These are phyloP conservation scores for Pseudonitzschia multiseries DNA, from an alignment of 108 stramenopile species.

Conservation along the genomic window DNA sequence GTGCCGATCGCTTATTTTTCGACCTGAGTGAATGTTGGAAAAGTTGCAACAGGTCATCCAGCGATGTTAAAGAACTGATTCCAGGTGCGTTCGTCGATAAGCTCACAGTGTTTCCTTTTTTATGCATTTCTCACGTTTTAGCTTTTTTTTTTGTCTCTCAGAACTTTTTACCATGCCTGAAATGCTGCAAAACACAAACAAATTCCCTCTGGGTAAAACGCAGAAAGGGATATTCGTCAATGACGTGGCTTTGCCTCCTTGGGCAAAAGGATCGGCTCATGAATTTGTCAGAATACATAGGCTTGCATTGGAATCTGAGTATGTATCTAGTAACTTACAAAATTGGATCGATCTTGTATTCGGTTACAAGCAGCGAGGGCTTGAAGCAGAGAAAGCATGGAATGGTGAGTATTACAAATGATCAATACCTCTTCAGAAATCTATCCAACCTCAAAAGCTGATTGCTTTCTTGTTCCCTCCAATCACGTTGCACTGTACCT, in stretches of 20 bases:
- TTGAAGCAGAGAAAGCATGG: conserved; percentile 62
- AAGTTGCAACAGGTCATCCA: conserved; percentile 81
- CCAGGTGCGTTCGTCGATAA: conserved; percentile 38
- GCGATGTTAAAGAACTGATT: conserved; percentile 95
- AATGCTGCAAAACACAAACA: conserved; percentile 85
- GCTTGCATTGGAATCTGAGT: conserved; percentile 78
- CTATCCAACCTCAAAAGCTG: not conserved
- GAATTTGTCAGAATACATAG: conserved; percentile 86
- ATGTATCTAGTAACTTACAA: conserved; percentile 91
- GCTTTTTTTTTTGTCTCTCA: conserved; percentile 16
- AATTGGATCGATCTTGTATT: conserved; percentile 99
- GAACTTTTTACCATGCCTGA: conserved; percentile 93
- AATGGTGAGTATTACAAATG: conserved; percentile 1
- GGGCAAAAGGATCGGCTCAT: conserved; percentile 94
- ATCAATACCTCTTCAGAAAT: not conserved
- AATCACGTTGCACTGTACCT: not conserved
- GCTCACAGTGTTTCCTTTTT: not conserved
- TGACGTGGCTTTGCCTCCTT: conserved; percentile 95
- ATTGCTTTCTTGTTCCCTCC: not conserved
- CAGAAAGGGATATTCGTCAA: conserved; percentile 91
- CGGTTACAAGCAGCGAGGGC: conserved; percentile 90
- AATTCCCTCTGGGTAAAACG: conserved; percentile 91
- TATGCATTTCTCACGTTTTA: conserved; percentile 31
- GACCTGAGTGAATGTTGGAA: conserved; percentile 90
- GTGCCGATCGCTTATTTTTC: conserved; percentile 93